Base-by-base conservation (phyloP, 2,329 filamentous ascomycete species). In the Pyricularia grisea region DNA sequence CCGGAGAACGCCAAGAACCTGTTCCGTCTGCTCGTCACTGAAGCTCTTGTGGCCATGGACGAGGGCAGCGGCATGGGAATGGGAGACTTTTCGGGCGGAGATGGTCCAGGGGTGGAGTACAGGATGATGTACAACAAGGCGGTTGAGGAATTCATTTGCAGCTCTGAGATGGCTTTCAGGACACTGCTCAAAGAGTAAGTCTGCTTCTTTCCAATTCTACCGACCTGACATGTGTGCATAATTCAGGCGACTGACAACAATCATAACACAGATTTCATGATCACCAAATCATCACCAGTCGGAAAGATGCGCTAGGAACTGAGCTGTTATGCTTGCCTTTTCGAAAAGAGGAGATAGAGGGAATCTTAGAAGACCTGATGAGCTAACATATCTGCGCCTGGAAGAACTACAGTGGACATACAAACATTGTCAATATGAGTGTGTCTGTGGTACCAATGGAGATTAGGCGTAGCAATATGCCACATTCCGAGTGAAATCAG, bases 101-200 rank as follows among this genome's bases (percentile, higher is more conserved):
- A 88, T 70, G 85, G 86, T 42, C 84, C 87, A 2, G 93, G 92
- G 0, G 88, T 99, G 20, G 94, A 98, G 80, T 98, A 97, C 77
- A 85, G 93, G 27, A 90, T 93, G 73, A 79, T 99, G 72, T 99
- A 98, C 76, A 93, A 97, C 77, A 97, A 97, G 81, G 94, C 95
- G 2, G 91, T 94, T 5, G 94, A 97, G 79, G 93, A 97, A 76
- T 98, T 99, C 78, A 95, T 99, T 67, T 97, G 94, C 78, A 95
- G 92, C 74, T 97, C 92, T 70, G 95, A 98, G 81, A 93, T 98
- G 86, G 93, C 92, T 71, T 98, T 98, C 81, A 86, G 95, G 71
- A 97, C 94, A 30, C 78, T 99, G 76, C 80, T 99, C 71, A 98
- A 98, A 80, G 95, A 99, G 86, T 95, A 79, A 71, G 88, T 80